A percentile compares a stretch with the other conserved stretches of the same genome.
These are phyloP conservation scores for Phoma herbarum DNA, from an alignment of 2,329 filamentous ascomycete species.

Conservation along the genomic window DNA sequence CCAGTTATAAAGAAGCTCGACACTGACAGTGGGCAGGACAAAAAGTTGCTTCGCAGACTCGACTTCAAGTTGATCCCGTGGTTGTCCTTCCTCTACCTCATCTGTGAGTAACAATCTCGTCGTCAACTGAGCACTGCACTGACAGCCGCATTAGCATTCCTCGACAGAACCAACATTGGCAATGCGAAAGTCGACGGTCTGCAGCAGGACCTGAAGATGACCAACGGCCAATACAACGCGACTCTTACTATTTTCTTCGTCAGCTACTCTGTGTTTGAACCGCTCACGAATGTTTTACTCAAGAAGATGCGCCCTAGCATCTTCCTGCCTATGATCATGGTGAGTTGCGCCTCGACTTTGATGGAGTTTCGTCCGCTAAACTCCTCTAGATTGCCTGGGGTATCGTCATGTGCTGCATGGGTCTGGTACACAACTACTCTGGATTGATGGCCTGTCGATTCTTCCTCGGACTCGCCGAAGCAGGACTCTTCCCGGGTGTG, in stretches of 20 bases:
- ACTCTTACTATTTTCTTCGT: conserved; percentile 86
- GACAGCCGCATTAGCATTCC: conserved; percentile 57
- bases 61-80: conserved; percentile 70
- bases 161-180: conserved; percentile 78
- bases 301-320: conserved; percentile 78
- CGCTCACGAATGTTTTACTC: conserved; percentile 79
- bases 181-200: conserved; percentile 71
- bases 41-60: conserved; percentile 68
- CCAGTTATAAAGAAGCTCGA: no score
- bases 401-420: conserved; percentile 72
- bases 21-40: conserved; percentile 60
- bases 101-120: conserved; percentile 55
- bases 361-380: no score
- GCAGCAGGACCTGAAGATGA: conserved; percentile 68
- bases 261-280: conserved; percentile 82
- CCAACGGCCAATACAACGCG: conserved; percentile 73
- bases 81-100: conserved; percentile 75
- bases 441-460: conserved; percentile 70
- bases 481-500: conserved; percentile 71
- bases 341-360: conserved; percentile 33
- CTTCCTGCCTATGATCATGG: conserved; percentile 85
- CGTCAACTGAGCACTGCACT: background rate
- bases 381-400: conserved; percentile 65
- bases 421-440: conserved; percentile 69
- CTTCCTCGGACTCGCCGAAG: conserved; percentile 77